Conservation (phyloP, 768 basidiomycete genomes). For the Russula vinacea region DNA sequence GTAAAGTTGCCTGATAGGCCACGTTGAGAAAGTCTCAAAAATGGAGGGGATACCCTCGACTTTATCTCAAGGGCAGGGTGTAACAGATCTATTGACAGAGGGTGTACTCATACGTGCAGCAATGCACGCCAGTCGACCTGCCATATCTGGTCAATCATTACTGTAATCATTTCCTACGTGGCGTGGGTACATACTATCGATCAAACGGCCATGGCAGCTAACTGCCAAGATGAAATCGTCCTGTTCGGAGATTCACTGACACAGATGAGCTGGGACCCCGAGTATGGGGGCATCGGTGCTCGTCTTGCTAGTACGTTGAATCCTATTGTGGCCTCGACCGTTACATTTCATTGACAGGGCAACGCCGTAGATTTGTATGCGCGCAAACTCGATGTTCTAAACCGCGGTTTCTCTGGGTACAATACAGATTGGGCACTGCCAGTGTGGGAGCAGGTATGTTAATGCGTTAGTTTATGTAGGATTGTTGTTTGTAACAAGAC, state of each 20-base stretch:
- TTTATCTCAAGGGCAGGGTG: no score
- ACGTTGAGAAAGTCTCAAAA: no score
- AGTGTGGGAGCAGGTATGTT: slow-evolving; percentile 65
- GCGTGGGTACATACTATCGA: background rate
- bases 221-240: slow-evolving; percentile 62
- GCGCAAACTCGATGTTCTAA: slow-evolving; percentile 80
- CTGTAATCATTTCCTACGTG: no score
- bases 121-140: no score
- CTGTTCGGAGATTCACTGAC: slow-evolving; percentile 84
- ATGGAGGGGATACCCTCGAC: no score
- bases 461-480: background rate
- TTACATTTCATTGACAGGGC: background rate
- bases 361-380: slow-evolving; percentile 60
- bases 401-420: slow-evolving; percentile 82
- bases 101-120: no score
- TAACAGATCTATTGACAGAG: no score
- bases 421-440: slow-evolving; percentile 85
- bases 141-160: no score
- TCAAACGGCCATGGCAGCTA: slow-evolving; percentile 50
- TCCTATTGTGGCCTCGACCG: background rate
- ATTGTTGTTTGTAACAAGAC: background rate
- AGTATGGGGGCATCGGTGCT: slow-evolving; percentile 59
- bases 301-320: slow-evolving; percentile 58
- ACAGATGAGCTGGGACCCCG: slow-evolving; percentile 57
- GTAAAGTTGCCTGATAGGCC: no score